Evolutionary conservation across 805 yeast species (phyloP), one percentile per base, ranked within the genome.

Genomic region (Middelhovenomyces tepae): DNA sequence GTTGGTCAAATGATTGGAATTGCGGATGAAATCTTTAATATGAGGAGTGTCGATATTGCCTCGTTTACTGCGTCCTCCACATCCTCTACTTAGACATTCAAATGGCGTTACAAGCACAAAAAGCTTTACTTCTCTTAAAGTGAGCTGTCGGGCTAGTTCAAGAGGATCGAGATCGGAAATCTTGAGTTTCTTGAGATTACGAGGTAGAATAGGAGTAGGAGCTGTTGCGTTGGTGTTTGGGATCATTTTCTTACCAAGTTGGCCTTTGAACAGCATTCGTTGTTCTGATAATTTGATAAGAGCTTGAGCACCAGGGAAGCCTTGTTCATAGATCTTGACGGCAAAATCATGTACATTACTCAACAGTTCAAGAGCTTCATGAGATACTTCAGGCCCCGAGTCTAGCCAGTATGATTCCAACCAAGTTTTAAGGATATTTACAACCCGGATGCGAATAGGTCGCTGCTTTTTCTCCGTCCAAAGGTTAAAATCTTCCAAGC

Each of bases 131-230:
- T 85, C 95, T 35, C 76, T 65, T n/a, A 84, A 54, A 0, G 95
- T 82, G 35, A 89, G 58, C 55, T 89, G 96, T 32, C 86, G 65
- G 0, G 96, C 95, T 43, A 87, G 65, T 39, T 77, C 89, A 32
- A 69, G 59, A 20, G 83, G 72, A 44, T 81, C 87, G 33, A 84
- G 70, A 33, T 82, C 91, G 38, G 72, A 54, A 19, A 79, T 56
- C 44, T 70, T 77, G 39, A 67, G 43, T 46, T 62, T 63, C 28
- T 66, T 43, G 19, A 42, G 30, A 20, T 40, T 42, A 27, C 38
- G 40, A 5, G 57, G 56, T 17, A 54, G 27, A 11, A 50, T 34
- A 3, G 56, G 48, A 6, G 48, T 30, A 6, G 57, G 59, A 3
- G 43, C 35, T 2, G 41, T 34, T 4, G 40, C 34, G 7, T 40